Evolutionary conservation across 2,329 filamentous ascomycete species (phyloP).

Genomic region (Diaporthe sp.): DNA sequence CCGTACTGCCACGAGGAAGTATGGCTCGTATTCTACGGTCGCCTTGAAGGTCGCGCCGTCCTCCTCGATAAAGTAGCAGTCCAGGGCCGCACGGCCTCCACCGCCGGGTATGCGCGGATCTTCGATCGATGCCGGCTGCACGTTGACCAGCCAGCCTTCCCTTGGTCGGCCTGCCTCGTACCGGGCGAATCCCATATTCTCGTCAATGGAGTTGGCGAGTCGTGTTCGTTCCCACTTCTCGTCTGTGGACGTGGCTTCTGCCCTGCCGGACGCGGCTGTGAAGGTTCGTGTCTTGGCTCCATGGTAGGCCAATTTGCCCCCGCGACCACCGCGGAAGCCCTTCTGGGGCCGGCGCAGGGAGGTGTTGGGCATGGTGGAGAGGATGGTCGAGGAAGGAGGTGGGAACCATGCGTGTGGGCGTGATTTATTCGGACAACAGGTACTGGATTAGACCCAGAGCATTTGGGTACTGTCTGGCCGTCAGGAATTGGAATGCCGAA

Average conservation of each 20-base stretch:
- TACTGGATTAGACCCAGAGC: not conserved
- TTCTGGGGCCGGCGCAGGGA: slow-evolving; percentile 71
- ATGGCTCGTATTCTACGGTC: slow-evolving; percentile 95
- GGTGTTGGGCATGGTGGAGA: slow-evolving; percentile 69
- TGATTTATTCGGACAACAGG: not conserved
- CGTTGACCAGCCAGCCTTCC: slow-evolving; percentile 93
- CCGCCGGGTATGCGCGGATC: slow-evolving; percentile 88
- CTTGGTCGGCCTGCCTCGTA: slow-evolving; percentile 88
- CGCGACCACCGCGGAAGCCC: slow-evolving; percentile 69
- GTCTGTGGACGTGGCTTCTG: slow-evolving; percentile 90
- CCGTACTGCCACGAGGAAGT: slow-evolving; percentile 92
- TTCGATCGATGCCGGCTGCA: slow-evolving; percentile 89
- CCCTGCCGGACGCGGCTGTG: slow-evolving; percentile 78
- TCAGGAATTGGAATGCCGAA: not conserved
- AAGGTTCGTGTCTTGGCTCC: slow-evolving; percentile 82
- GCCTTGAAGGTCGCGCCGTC: slow-evolving; percentile 94
- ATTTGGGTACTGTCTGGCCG: not conserved
- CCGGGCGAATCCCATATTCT: slow-evolving; percentile 91
- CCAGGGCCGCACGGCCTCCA: slow-evolving; percentile 88
- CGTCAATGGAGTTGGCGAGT: slow-evolving; percentile 90
- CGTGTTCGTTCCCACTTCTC: slow-evolving; percentile 90
- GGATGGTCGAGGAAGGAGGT: not conserved
- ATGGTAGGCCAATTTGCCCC: slow-evolving; percentile 76
- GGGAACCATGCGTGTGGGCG: not conserved
- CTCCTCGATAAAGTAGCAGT: slow-evolving; percentile 97